Percentiles rank a stretch among this genome's conserved stretches.
phyloP scores from a whole-genome alignment of 441 rosid genomes.

The Populus tomentosa region DNA sequence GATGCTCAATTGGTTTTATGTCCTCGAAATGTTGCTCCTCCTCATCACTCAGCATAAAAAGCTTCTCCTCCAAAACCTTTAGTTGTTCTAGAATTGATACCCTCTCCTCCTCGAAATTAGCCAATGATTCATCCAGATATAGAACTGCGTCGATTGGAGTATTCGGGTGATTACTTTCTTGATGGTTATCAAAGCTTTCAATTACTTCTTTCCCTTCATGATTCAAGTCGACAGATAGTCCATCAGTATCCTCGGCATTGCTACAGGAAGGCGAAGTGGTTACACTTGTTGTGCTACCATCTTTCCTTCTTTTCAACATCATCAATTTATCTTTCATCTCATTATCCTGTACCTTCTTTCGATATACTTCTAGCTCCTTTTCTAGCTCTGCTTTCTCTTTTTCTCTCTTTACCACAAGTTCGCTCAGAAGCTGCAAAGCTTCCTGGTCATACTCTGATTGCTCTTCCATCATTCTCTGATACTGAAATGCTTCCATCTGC shows the following conservation, averaged over 20 bases:
- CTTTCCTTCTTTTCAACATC: conserved; percentile 43
- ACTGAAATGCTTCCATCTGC: conserved; percentile 99
- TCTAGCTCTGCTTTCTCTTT: conserved; percentile 67
- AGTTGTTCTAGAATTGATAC: conserved; percentile 72
- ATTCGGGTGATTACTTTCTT: conserved; percentile 29
- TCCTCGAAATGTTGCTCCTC: conserved; percentile 47
- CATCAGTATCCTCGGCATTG: conserved; percentile 59
- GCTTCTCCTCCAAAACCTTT: conserved; percentile 75
- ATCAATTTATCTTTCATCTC: conserved; percentile 54
- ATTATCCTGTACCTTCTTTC: conserved; percentile 52
- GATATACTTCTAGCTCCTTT: conserved; percentile 58
- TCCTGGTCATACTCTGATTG: conserved; percentile 89
- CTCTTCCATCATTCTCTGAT: conserved; percentile 98
- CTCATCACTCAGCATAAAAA: conserved; percentile 46
- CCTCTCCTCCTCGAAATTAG: conserved; percentile 72
- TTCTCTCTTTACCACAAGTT: conserved; percentile 68
- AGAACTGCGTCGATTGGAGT: conserved; percentile 71
- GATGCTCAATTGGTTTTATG: conserved; percentile 30
- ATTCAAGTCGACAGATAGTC: conserved; percentile 42
- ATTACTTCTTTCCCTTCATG: conserved; percentile 33
- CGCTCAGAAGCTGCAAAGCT: conserved; percentile 82
- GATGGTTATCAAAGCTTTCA: conserved; percentile 22
- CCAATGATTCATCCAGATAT: conserved; percentile 64
- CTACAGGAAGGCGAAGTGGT: conserved; percentile 55
- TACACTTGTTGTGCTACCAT: conserved; percentile 33